phyloP scores from a whole-genome alignment of 2,329 filamentous ascomycete genomes.

The Elsinoe necatrix region DNA sequence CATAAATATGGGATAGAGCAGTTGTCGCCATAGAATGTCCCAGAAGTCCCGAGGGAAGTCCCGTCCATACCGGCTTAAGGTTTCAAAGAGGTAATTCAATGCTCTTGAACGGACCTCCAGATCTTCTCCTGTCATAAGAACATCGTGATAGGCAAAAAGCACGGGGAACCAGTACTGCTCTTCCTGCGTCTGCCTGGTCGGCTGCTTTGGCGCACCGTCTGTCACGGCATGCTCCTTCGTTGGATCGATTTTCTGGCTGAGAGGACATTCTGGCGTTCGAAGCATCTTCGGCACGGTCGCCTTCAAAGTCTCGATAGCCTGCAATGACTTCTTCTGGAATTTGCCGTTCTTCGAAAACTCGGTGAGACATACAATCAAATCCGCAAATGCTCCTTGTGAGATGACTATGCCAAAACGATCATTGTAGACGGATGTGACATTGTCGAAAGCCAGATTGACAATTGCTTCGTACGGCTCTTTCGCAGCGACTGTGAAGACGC shows the following conservation, averaged over 20 bases:
- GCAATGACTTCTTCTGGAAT: slow-evolving; percentile 97
- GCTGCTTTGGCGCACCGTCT: slow-evolving; percentile 51
- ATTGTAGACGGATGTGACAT: slow-evolving; percentile 91
- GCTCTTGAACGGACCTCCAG: slow-evolving; percentile 84
- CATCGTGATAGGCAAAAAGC: slow-evolving; percentile 95
- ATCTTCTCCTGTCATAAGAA: slow-evolving; percentile 98
- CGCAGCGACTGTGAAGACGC: slow-evolving; percentile 92
- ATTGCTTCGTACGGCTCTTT: slow-evolving; percentile 86
- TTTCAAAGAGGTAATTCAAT: slow-evolving; percentile 93
- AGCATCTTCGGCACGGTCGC: slow-evolving; percentile 92
- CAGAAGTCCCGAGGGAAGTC: slow-evolving; percentile 92
- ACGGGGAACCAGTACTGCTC: slow-evolving; percentile 99
- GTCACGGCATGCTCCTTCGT: slow-evolving; percentile 41
- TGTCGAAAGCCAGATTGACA: slow-evolving; percentile 93
- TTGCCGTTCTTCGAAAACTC: slow-evolving; percentile 98
- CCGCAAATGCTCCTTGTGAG: slow-evolving; percentile 90
- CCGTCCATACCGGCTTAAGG: slow-evolving; percentile 78
- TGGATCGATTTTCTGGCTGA: slow-evolving; percentile 58
- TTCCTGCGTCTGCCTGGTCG: slow-evolving; percentile 77
- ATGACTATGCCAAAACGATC: slow-evolving; percentile 93
- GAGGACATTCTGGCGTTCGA: slow-evolving; percentile 85
- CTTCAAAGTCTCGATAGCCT: slow-evolving; percentile 91
- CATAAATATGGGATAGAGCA: slow-evolving; percentile 97
- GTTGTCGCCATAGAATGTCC: slow-evolving; percentile 95
- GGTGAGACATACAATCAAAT: slow-evolving; percentile 90